Evolutionary conservation across 371 early-diverging fungal species (phyloP).

Genomic region (Mortierella sp.): DNA sequence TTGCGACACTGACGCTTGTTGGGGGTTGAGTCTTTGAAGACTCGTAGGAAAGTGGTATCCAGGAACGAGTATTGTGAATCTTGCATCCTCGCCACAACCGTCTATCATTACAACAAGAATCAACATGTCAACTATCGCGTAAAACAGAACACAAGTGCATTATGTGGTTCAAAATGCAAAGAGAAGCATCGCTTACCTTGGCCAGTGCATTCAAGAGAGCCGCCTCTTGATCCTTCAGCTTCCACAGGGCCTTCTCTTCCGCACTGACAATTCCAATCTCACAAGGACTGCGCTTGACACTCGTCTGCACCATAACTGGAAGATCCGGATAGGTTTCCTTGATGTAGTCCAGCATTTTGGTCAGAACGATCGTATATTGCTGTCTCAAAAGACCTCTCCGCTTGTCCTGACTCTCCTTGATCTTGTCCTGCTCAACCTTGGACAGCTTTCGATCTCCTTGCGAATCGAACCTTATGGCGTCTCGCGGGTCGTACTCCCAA

Average conservation of each 20-base stretch:
- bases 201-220: constrained; percentile 45
- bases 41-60: constrained; percentile 46
- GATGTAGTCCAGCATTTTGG: constrained; percentile 41
- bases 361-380: constrained; percentile 35
- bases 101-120: constrained; percentile 8
- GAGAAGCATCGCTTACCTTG: constrained; percentile 22
- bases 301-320: constrained; percentile 42
- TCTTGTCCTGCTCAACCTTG: constrained; percentile 27
- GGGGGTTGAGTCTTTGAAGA: constrained; percentile 24
- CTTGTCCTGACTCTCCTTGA: constrained; percentile 17
- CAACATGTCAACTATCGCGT: neutral
- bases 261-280: neutral
- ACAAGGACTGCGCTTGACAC: constrained; percentile 28
- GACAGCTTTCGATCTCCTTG: constrained; percentile 21
- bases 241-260: constrained; percentile 4
- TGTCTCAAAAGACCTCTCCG: constrained; percentile 38
- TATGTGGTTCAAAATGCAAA: neutral
- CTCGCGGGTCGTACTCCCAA: constrained; percentile 47
- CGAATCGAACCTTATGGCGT: neutral
- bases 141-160: neutral
- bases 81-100: constrained; percentile 48
- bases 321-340: constrained; percentile 31
- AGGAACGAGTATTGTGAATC: constrained; percentile 41
- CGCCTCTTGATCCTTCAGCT: constrained; percentile 33
- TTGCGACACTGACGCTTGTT: constrained; percentile 30